A percentile compares a stretch with the other conserved stretches of the same genome.
Conservation (phyloP, 805 yeast genomes). For the Candida dendrica region DNA sequence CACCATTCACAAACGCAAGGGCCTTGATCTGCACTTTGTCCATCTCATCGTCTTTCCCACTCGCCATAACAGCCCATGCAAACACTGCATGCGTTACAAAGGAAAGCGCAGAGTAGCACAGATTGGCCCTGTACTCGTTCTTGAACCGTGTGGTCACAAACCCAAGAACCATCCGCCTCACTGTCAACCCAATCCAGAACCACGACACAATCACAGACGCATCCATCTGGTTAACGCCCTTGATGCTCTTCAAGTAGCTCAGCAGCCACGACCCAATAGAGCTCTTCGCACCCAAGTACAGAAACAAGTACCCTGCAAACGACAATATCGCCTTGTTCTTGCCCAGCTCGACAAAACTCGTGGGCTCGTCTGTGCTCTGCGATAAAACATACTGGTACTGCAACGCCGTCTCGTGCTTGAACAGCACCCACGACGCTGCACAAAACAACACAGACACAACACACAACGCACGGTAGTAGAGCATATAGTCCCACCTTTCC, state of each 20-base stretch:
- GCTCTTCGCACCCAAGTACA: conserved; percentile 66
- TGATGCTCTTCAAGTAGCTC: conserved; percentile 50
- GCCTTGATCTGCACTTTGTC: no score
- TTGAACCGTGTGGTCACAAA: conserved; percentile 42
- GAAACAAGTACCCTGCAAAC: conserved; percentile 46
- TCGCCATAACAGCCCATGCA: no score
- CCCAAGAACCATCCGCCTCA: conserved; percentile 54
- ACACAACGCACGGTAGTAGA: background rate
- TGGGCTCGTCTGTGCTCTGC: conserved; percentile 2
- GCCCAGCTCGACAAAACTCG: conserved; percentile 11
- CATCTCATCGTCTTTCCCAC: no score
- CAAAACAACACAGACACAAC: background rate
- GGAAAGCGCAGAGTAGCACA: conserved; percentile 21
- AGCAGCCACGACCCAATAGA: conserved; percentile 67
- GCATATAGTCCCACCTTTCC: conserved; percentile 9
- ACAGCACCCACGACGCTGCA: conserved; percentile 31
- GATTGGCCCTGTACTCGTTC: conserved; percentile 35
- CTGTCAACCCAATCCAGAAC: conserved; percentile 64
- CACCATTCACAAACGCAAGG: conserved; percentile 42
- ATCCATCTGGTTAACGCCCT: conserved; percentile 37
- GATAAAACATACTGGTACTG: conserved; percentile 20
- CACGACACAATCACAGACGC: conserved; percentile 64
- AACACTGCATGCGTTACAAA: background rate
- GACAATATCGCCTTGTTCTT: conserved; percentile 34
- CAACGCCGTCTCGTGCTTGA: conserved; percentile 34